These are phyloP conservation scores for Elongisporangium senticosum DNA, from an alignment of 352 stramenopile genomes.

Conservation along the genomic window DNA sequence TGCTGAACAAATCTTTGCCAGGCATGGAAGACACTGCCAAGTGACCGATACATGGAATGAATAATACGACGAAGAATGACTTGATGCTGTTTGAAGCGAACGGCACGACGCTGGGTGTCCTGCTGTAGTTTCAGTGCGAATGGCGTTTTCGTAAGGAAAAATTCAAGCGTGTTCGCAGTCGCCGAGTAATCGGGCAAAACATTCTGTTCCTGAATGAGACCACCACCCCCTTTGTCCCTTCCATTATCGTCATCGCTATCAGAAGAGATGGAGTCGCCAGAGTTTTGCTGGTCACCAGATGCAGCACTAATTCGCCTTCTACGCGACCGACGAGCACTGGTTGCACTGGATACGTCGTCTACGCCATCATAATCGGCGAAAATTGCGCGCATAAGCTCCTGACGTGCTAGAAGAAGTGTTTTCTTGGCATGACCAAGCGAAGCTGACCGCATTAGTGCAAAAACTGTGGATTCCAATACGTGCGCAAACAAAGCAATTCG, in stretches of 20 bases:
- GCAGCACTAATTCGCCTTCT: background rate
- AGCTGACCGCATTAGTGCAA: conserved; percentile 25
- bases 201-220: background rate
- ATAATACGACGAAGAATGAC: conserved; percentile 41
- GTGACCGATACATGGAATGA: conserved; percentile 42
- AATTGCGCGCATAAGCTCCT: conserved; percentile 41
- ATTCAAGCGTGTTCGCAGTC: conserved; percentile 26
- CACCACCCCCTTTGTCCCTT: background rate
- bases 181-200: conserved; percentile 6
- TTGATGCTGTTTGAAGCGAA: conserved; percentile 34
- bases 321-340: too few relatives aligned
- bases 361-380: conserved; percentile 34
- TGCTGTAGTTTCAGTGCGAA: conserved; percentile 37
- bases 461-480: conserved; percentile 32
- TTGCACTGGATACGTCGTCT: background rate
- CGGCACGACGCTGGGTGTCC: conserved; percentile 21
- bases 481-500: conserved; percentile 38
- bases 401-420: conserved; percentile 22
- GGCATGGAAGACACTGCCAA: conserved; percentile 49
- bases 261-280: background rate
- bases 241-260: background rate
- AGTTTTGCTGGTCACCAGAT: background rate
- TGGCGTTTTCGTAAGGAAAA: conserved; percentile 38
- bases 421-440: conserved; percentile 20
- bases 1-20: conserved; percentile 36